These are phyloP conservation scores for Alternaria gaisen DNA, from an alignment of 2,329 filamentous ascomycete genomes.

Conservation along the genomic window DNA sequence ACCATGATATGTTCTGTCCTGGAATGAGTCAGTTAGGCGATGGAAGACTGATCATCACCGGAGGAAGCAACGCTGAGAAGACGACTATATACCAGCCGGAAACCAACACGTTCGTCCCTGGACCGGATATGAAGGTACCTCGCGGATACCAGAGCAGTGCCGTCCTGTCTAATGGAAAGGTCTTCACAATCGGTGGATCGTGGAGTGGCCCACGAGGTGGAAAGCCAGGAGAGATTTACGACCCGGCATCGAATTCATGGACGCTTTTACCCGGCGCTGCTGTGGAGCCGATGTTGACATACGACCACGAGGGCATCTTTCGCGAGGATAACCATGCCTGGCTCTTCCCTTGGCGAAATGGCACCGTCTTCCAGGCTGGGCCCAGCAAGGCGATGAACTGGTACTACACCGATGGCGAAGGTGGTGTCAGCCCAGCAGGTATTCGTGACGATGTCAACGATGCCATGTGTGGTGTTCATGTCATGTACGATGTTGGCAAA, in stretches of 20 bases:
- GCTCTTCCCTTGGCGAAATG: constrained; percentile 31
- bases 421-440: constrained; percentile 54
- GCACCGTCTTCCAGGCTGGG: constrained; percentile 61
- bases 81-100: constrained; percentile 28
- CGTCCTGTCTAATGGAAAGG: constrained; percentile 25
- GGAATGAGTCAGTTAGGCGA: constrained; percentile 29
- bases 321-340: constrained; percentile 34
- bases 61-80: constrained; percentile 28
- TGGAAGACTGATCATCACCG: constrained; percentile 29
- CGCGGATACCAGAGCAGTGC: constrained; percentile 30
- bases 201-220: constrained; percentile 22
- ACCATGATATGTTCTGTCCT: constrained; percentile 36
- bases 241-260: constrained; percentile 24
- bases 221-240: constrained; percentile 30
- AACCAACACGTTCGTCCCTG: constrained; percentile 21
- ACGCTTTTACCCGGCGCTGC: constrained; percentile 26
- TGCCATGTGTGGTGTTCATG: constrained; percentile 55
- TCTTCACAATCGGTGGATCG: constrained; percentile 33
- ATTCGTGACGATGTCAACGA: constrained; percentile 50
- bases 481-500: constrained; percentile 56
- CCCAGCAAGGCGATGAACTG: constrained; percentile 64
- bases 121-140: constrained; percentile 26
- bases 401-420: constrained; percentile 58
- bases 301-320: constrained; percentile 26
- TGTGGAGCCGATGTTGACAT: constrained; percentile 28